A percentile compares a stretch with the other conserved stretches of the same genome.
Evolutionary conservation across 495 filamentous ascomycete genomes (phyloP).

Genomic region (Podospora australis): DNA sequence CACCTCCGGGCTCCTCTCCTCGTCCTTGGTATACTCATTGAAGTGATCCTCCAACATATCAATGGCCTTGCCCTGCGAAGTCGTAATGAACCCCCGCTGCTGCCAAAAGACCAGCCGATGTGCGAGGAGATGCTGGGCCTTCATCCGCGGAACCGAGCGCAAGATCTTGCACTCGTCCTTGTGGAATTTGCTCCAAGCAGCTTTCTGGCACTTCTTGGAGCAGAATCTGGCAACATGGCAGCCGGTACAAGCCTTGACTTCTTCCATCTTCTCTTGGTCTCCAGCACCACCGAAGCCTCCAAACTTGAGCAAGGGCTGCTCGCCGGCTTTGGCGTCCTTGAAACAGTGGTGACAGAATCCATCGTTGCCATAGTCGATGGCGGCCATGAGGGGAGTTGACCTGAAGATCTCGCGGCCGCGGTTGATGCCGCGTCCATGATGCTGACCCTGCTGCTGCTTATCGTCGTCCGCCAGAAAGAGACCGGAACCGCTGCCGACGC

Average conservation of each 20-base stretch:
- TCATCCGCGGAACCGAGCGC: slow-evolving; percentile 7
- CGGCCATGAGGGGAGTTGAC: slow-evolving; percentile 9
- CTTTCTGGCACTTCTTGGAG: slow-evolving; percentile 38
- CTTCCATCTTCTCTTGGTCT: not conserved
- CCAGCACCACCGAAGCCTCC: not conserved
- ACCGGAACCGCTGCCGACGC: slow-evolving; percentile 14
- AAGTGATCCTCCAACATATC: slow-evolving; percentile 16
- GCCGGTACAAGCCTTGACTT: slow-evolving; percentile 50
- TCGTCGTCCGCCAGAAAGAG: slow-evolving; percentile 8
- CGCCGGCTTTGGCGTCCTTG: slow-evolving; percentile 4
- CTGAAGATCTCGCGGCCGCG: slow-evolving; percentile 20
- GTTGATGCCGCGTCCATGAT: too few relatives aligned
- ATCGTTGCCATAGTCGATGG: slow-evolving; percentile 1
- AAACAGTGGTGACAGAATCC: slow-evolving; percentile 18
- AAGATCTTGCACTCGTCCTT: slow-evolving; percentile 22
- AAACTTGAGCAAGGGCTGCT: too few relatives aligned
- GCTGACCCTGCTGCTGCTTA: too few relatives aligned
- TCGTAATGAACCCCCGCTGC: slow-evolving; percentile 8
- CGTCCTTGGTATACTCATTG: slow-evolving; percentile 7
- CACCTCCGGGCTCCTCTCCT: slow-evolving; percentile 7
- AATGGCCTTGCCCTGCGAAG: slow-evolving; percentile 5
- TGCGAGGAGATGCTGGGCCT: slow-evolving; percentile 8
- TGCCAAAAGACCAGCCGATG: slow-evolving; percentile 14
- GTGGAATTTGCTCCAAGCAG: slow-evolving; percentile 18
- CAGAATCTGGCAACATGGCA: slow-evolving; percentile 63